phyloP scores from a whole-genome alignment of 495 filamentous ascomycete genomes.

The Articulospora tetracladia region DNA sequence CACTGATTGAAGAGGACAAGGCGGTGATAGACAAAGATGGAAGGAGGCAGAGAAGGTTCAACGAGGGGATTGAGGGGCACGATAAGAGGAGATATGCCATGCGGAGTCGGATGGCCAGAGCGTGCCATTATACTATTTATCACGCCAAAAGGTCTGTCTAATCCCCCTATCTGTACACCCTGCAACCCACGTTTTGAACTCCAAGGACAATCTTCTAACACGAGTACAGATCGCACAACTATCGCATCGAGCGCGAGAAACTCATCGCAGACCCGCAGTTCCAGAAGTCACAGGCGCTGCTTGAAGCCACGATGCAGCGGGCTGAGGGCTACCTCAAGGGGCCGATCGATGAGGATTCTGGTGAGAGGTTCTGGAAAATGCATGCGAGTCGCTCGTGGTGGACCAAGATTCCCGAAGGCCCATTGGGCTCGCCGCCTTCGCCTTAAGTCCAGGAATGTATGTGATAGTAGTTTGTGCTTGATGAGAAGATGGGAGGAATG shows the following conservation, averaged over 20 bases:
- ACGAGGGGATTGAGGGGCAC: neutral
- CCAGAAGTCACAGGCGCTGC: neutral
- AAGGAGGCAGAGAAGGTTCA: neutral
- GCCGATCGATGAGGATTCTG: neutral
- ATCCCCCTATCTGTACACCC: no score
- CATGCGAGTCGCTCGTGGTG: neutral
- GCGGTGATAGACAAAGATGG: neutral
- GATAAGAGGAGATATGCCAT: neutral
- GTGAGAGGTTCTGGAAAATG: neutral
- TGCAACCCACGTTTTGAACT: no score
- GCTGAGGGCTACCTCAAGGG: neutral
- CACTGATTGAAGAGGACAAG: neutral
- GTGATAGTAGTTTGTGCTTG: neutral
- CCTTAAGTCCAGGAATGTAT: neutral
- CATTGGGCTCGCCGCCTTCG: neutral
- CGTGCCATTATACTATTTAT: neutral
- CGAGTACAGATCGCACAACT: neutral
- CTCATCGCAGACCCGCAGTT: neutral
- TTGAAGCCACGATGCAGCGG: neutral
- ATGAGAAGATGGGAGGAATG: neutral
- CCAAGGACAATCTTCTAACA: no score
- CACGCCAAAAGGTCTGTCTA: neutral
- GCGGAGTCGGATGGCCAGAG: neutral
- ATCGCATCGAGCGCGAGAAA: neutral
- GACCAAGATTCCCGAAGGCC: neutral